Percentiles rank a stretch among this genome's conserved stretches.
phyloP scores from a whole-genome alignment of 129 eudicot species.

The Solidago caesia region DNA sequence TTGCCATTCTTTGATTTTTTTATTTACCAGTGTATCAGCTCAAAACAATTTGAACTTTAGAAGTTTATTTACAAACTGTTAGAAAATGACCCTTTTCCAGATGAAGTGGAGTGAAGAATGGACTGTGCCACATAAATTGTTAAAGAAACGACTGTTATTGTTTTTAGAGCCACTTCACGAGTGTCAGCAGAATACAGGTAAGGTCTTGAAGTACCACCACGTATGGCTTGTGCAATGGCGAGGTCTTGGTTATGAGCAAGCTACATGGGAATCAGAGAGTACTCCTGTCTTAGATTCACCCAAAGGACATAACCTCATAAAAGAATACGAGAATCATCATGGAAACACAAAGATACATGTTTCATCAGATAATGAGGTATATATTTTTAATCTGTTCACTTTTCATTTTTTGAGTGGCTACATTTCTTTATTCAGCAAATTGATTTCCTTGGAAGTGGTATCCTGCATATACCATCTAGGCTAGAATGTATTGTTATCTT shows the following conservation, averaged over 20 bases:
- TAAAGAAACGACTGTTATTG: constrained; percentile 43
- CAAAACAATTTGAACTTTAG: neutral
- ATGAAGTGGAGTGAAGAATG: constrained; percentile 58
- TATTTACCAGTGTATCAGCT: neutral
- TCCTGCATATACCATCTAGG: no score
- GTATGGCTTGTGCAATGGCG: constrained; percentile 89
- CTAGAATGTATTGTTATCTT: no score
- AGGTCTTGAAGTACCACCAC: constrained; percentile 34
- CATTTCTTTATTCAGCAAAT: neutral
- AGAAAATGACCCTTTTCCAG: constrained; percentile 25
- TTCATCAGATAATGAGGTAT: constrained; percentile 45
- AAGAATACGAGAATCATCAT: constrained; percentile 47
- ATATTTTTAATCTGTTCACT: neutral
- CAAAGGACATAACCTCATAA: constrained; percentile 45
- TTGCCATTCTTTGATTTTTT: neutral
- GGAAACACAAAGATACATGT: constrained; percentile 30
- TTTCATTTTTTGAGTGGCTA: neutral
- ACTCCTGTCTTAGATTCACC: constrained; percentile 39
- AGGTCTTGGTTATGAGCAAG: constrained; percentile 58
- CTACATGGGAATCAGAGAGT: constrained; percentile 70
- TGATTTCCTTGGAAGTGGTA: no score
- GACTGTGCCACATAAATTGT: constrained; percentile 59
- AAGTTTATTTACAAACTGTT: neutral
- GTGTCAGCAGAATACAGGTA: constrained; percentile 21
- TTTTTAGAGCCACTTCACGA: constrained; percentile 26